Evolutionary conservation across 768 basidiomycete species (phyloP), one percentile per base, ranked within the genome.

Genomic region (Saitozyma sp.): DNA sequence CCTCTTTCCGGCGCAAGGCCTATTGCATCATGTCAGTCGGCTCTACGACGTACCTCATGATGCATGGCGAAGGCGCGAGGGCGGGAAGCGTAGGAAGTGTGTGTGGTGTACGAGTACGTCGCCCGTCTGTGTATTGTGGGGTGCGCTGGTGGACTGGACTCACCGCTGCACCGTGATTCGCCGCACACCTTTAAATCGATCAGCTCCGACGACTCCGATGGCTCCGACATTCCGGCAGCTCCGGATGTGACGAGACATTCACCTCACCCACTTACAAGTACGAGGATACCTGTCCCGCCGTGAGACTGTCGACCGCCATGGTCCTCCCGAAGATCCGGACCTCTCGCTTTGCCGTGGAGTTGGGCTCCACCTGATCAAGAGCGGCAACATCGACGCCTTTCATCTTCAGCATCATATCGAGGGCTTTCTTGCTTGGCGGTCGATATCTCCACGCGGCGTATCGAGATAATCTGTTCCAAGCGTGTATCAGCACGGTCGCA

Each of bases 361-460:
- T 3, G 3, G 3, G 45, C 2, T 46, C 59, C 9, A 50, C 55
- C 5, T 29, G 29, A 29, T 29, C 29, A 2, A 29, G 29, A 29
- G 29, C 29, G 29, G 29, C 29, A 29, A 29, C 29, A 5, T 29
- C 29, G 8, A 63, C 54, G 0, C 66, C 72, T 45, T 69, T 66
- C 53, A 71, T 61, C 56, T 71, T 74, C 20, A 59, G 11, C 2
- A 76, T 43, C 56, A 68, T 20, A 38, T 61, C 60, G 7, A 71
- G 55, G 8, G 69, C 69, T 50, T 64, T 70, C 14, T 60, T 48
- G 40, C 67, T 65, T 9, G 73, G 63, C 11, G 66, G 67, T 52
- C 66, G 63, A 5, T 39, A 38, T 50, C 75, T 43, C 75, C 75
- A 77, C 10, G 65, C n/a, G 1, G 75, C 75, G 56, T 70, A 73